phyloP scores from a whole-genome alignment of 345 rosid genomes.

The Salix brachista region DNA sequence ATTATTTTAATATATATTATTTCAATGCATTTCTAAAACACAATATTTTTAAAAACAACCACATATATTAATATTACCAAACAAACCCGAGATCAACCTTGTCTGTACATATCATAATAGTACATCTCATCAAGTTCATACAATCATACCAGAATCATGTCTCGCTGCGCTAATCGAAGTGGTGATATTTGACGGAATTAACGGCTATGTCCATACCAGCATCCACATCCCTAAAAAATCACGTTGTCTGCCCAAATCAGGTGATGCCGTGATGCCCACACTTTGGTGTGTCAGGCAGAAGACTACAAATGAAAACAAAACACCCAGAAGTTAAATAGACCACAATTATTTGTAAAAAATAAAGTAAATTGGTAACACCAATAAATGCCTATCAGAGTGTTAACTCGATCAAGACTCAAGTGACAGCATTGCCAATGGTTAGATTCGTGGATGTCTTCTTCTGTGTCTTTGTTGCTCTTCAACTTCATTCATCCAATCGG shows the following conservation, averaged over 20 bases:
- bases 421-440: neutral
- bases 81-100: neutral
- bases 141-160: neutral
- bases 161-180: neutral
- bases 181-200: neutral
- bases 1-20: no score
- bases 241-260: neutral
- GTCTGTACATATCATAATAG: neutral
- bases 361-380: neutral
- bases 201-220: neutral
- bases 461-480: slow-evolving; percentile 51
- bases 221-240: neutral
- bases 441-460: neutral
- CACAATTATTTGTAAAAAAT: neutral
- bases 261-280: neutral
- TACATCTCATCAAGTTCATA: neutral
- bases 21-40: no score
- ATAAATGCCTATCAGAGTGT: neutral
- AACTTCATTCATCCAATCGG: slow-evolving; percentile 83
- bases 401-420: neutral
- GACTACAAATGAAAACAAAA: neutral
- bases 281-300: neutral
- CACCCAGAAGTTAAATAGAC: neutral
- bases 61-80: no score
- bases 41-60: no score